phyloP scores from a whole-genome alignment of 768 basidiomycete species.

The Boletus bicolor region DNA sequence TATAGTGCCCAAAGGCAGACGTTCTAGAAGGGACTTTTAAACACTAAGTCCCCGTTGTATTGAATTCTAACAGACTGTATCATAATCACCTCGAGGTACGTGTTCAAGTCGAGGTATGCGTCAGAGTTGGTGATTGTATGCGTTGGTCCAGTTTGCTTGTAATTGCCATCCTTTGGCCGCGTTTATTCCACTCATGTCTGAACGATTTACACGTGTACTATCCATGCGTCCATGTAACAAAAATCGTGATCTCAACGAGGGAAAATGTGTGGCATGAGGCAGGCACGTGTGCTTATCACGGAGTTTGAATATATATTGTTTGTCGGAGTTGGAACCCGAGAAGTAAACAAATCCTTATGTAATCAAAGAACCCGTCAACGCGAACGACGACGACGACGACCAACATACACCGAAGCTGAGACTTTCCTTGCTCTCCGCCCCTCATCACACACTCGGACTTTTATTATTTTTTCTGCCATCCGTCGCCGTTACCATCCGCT shows the following conservation, averaged over 20 bases:
- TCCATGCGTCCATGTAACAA: neutral
- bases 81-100: constrained; percentile 18
- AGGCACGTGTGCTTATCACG: constrained; percentile 18
- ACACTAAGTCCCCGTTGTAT: constrained; percentile 23
- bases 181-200: constrained; percentile 6
- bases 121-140: neutral
- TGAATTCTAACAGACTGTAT: constrained; percentile 15
- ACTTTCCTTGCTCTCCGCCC: constrained; percentile 16
- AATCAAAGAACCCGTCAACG: constrained; percentile 13
- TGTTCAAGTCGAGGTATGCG: neutral
- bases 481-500: constrained; percentile 46
- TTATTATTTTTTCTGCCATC: constrained; percentile 19
- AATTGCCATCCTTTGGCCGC: neutral
- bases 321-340: constrained; percentile 19
- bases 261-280: constrained; percentile 13
- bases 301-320: constrained; percentile 13
- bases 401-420: constrained; percentile 15
- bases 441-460: neutral
- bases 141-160: constrained; percentile 6
- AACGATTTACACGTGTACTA: constrained; percentile 19
- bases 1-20: neutral
- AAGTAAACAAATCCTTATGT: constrained; percentile 23
- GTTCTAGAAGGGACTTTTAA: constrained; percentile 25
- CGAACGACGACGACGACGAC: constrained; percentile 25
- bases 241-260: constrained; percentile 23